phyloP scores from a whole-genome alignment of 192 early-diverging fungal species.

The Linnemannia hyalina region DNA sequence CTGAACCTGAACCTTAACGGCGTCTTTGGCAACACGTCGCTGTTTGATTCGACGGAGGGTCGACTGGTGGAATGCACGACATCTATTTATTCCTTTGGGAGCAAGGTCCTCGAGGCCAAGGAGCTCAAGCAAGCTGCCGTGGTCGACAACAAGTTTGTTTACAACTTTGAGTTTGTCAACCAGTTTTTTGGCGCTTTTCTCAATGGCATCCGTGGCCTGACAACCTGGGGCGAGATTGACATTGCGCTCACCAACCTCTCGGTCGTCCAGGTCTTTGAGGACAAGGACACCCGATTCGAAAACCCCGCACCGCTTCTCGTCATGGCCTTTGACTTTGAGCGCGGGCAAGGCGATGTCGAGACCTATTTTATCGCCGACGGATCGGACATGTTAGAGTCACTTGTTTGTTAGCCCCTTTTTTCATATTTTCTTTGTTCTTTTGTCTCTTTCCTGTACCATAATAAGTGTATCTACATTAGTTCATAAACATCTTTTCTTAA shows the following conservation, averaged over 20 bases:
- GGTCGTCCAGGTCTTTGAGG: slow-evolving; percentile 64
- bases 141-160: slow-evolving; percentile 61
- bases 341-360: slow-evolving; percentile 65
- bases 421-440: not conserved
- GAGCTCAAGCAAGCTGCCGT: slow-evolving; percentile 63
- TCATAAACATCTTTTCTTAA: not conserved
- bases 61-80: slow-evolving; percentile 66
- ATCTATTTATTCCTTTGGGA: slow-evolving; percentile 66
- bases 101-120: slow-evolving; percentile 61
- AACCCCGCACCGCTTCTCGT: slow-evolving; percentile 52
- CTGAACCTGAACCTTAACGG: slow-evolving; percentile 57
- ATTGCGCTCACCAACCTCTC: slow-evolving; percentile 66
- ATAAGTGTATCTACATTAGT: not conserved
- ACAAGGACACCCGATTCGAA: slow-evolving; percentile 45
- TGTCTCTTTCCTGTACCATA: not conserved
- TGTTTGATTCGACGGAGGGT: slow-evolving; percentile 64
- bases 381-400: slow-evolving; percentile 44
- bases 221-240: slow-evolving; percentile 67
- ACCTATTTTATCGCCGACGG: slow-evolving; percentile 58
- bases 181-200: slow-evolving; percentile 70
- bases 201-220: slow-evolving; percentile 60
- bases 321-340: slow-evolving; percentile 68
- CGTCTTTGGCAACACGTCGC: slow-evolving; percentile 63
- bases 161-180: slow-evolving; percentile 68
- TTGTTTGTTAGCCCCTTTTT: slow-evolving; percentile 17